phyloP scores from a whole-genome alignment of 352 stramenopile species.

The Pythium utonaiense region DNA sequence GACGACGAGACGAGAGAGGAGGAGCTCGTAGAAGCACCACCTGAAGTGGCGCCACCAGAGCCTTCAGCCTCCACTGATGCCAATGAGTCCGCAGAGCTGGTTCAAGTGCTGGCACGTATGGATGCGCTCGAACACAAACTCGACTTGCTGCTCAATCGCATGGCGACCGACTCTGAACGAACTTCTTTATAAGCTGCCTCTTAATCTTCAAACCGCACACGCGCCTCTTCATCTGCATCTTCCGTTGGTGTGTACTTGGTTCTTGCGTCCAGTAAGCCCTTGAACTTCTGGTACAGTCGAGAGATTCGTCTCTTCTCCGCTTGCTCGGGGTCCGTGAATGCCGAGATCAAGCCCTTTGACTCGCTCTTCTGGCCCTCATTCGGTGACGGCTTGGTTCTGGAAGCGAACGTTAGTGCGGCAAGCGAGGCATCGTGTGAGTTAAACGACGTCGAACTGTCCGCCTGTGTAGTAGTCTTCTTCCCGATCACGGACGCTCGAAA shows the following conservation, averaged over 20 bases:
- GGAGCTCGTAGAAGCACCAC: no score
- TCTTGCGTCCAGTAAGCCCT: slow-evolving; percentile 47
- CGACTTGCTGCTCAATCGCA: slow-evolving; percentile 13
- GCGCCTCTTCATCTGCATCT: neutral
- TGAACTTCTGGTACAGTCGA: slow-evolving; percentile 62
- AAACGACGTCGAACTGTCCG: neutral
- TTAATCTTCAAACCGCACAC: neutral
- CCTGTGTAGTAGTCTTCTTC: slow-evolving; percentile 4
- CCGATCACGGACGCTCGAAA: slow-evolving; percentile 54
- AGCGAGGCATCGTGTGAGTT: neutral
- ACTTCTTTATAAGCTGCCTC: no score
- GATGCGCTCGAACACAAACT: slow-evolving; percentile 24
- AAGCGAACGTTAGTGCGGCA: neutral
- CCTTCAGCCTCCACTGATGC: neutral
- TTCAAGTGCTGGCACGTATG: neutral
- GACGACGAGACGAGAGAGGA: neutral
- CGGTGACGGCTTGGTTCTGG: neutral
- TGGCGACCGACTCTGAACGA: neutral
- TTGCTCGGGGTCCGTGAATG: slow-evolving; percentile 33
- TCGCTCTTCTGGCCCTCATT: neutral
- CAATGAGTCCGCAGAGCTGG: neutral
- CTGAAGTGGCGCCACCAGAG: no score
- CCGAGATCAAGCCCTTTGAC: slow-evolving; percentile 5
- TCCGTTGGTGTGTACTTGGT: slow-evolving; percentile 34
- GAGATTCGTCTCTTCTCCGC: slow-evolving; percentile 55